Conservation (phyloP, 148 eudicot genomes). For the Rhododendron henanense region DNA sequence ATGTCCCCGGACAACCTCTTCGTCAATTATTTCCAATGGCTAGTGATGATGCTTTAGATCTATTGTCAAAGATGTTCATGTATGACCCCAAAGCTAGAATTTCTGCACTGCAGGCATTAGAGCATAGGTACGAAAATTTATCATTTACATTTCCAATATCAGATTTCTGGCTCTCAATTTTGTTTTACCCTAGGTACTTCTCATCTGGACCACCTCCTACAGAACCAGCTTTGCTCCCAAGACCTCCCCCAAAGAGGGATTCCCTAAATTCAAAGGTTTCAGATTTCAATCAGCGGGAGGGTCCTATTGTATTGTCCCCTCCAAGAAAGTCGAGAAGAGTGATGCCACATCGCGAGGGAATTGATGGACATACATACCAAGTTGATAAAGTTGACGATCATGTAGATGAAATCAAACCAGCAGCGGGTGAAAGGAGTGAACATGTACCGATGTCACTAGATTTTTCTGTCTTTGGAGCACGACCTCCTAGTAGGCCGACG, state of each 20-base stretch:
- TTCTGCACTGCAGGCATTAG: constrained; percentile 86
- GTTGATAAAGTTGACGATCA: constrained; percentile 53
- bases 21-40: constrained; percentile 94
- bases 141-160: neutral
- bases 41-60: constrained; percentile 89
- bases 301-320: constrained; percentile 93
- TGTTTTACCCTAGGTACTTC: constrained; percentile 53
- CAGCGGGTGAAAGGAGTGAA: constrained; percentile 55
- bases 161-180: constrained; percentile 7
- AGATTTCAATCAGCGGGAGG: constrained; percentile 54
- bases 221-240: constrained; percentile 71
- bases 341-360: constrained; percentile 71
- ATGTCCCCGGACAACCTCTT: constrained; percentile 70
- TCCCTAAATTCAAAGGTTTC: constrained; percentile 37
- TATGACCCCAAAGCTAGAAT: constrained; percentile 90
- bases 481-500: constrained; percentile 83
- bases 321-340: constrained; percentile 88
- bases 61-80: constrained; percentile 83
- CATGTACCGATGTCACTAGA: constrained; percentile 77
- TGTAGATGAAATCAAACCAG: constrained; percentile 44
- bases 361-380: constrained; percentile 50
- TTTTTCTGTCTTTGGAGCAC: constrained; percentile 69
- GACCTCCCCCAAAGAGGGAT: constrained; percentile 78
- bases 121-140: constrained; percentile 60
- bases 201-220: constrained; percentile 84